Evolutionary conservation across 257 asterid species (phyloP).

Genomic region (Primulina eburnea): DNA sequence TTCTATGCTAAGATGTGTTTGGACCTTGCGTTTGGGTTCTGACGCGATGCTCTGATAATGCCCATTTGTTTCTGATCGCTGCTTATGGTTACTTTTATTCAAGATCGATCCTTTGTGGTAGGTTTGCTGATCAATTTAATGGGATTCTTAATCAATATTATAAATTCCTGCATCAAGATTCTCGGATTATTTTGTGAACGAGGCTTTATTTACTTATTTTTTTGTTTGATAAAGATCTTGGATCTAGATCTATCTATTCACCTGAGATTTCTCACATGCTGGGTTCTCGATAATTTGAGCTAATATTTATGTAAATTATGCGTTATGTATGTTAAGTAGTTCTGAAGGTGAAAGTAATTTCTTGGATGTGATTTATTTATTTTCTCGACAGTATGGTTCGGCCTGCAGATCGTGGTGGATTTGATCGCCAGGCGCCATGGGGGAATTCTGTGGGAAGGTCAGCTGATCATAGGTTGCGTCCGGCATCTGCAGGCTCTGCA

Average conservation of each 20-base stretch:
- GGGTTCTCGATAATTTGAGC: not conserved
- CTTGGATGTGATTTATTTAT: not conserved
- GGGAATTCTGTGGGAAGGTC: constrained; percentile 65
- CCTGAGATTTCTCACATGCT: not conserved
- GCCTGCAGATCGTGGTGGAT: constrained; percentile 60
- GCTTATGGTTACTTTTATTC: not conserved
- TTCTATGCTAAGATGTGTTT: constrained; percentile 9
- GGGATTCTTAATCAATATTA: constrained; percentile 4
- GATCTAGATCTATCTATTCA: constrained; percentile 26
- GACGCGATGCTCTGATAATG: constrained; percentile 13
- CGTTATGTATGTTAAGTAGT: not conserved
- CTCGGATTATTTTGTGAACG: constrained; percentile 5
- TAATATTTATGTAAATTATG: not conserved
- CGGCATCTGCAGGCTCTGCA: constrained; percentile 74
- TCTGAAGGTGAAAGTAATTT: constrained; percentile 5
- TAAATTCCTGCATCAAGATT: constrained; percentile 6
- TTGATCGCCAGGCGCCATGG: constrained; percentile 69
- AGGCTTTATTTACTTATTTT: not conserved
- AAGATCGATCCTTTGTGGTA: constrained; percentile 6
- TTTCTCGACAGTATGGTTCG: constrained; percentile 52
- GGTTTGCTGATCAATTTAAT: not conserved
- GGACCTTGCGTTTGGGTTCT: not conserved
- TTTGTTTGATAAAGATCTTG: constrained; percentile 13
- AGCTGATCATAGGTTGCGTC: constrained; percentile 59
- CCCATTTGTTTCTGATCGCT: not conserved